Evolutionary conservation across 2,329 filamentous ascomycete genomes (phyloP), one percentile per base, ranked within the genome.

Genomic region (Colletotrichum spaethianum): DNA sequence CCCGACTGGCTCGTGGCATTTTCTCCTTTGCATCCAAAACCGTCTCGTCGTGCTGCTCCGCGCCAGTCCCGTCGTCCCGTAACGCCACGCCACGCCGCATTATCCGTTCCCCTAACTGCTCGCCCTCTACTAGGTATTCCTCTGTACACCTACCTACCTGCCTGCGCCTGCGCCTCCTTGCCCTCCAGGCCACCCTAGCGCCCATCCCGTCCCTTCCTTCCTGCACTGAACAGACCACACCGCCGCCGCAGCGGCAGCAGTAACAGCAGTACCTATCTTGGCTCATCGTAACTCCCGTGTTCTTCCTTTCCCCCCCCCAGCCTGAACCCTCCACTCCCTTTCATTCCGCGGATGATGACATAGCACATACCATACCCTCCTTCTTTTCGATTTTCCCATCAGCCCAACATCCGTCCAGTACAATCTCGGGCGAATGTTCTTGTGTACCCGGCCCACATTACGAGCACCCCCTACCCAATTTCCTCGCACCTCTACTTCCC

Each of bases 401-500:
- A 55, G 38, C 18, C 57, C 23, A 14, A 64, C 46, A 12, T 50
- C 31, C 52, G 38, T 53, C 38, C 44, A 53, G 59, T 63, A 52
- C 64, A 72, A 68, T 63, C 52, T 53, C 44, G 38, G 64, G 14
- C 36, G 65, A 72, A 48, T 60, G 44, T 53, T 20, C 52, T 38
- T 20, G 46, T 33, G 57, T 52, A 46, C 33, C 36, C 23, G 59
- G 12, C 28, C 69, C 69, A 69, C 59, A 55, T 23, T 20, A 20
- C 52, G 36, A 63, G 59, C n/a, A 23, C 42, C 50, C 53, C 67
- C 40, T 36, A 52, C 60, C 52, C 50, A 63, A 63, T 72, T 59
- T 63, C 69, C 28, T 38, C 26, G 42, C n/a, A 33, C 40, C 59
- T 23, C 55, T 67, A 28, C 60, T 72, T 72, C 65, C 65, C 65